Conservation (phyloP, 164 flowering plant species). For the Akebia trifoliata region DNA sequence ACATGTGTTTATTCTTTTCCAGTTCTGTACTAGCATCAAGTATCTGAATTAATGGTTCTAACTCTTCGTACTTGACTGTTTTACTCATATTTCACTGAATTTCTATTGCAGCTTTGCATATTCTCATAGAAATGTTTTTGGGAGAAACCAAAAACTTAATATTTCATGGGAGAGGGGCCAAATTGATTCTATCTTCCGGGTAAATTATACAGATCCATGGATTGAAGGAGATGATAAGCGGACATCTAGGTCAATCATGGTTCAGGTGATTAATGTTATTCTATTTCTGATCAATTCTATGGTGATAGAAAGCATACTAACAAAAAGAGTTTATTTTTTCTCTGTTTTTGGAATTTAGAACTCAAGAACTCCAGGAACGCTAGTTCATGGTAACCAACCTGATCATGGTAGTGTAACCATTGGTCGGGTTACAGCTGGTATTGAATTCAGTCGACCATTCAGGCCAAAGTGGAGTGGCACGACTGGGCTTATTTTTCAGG, state of each 20-base stretch:
- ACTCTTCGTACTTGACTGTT: neutral
- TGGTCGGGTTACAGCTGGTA: conserved; percentile 81
- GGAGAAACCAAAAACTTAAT: conserved; percentile 90
- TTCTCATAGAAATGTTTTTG: conserved; percentile 91
- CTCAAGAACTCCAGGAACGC: conserved; percentile 89
- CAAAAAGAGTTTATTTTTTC: neutral
- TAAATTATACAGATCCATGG: conserved; percentile 97
- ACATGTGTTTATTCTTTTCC: neutral
- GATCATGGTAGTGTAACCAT: conserved; percentile 56
- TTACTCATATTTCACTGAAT: conserved; percentile 4
- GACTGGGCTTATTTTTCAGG: conserved; percentile 88
- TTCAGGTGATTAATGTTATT: conserved; percentile 53
- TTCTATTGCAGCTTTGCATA: conserved; percentile 82
- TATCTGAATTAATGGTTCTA: neutral
- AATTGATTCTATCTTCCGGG: conserved; percentile 81
- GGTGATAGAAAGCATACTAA: neutral
- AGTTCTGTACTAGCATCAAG: neutral
- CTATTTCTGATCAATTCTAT: neutral
- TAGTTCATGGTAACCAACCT: conserved; percentile 81
- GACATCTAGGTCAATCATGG: conserved; percentile 83
- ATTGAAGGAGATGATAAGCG: conserved; percentile 98
- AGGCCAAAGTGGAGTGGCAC: conserved; percentile 98
- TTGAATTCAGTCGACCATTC: conserved; percentile 85
- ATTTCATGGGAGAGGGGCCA: conserved; percentile 94
- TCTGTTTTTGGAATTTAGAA: conserved; percentile 38